These are phyloP conservation scores for Ceratobasidium sp. DNA, from an alignment of 1,284 basidiomycete genomes.

Conservation along the genomic window DNA sequence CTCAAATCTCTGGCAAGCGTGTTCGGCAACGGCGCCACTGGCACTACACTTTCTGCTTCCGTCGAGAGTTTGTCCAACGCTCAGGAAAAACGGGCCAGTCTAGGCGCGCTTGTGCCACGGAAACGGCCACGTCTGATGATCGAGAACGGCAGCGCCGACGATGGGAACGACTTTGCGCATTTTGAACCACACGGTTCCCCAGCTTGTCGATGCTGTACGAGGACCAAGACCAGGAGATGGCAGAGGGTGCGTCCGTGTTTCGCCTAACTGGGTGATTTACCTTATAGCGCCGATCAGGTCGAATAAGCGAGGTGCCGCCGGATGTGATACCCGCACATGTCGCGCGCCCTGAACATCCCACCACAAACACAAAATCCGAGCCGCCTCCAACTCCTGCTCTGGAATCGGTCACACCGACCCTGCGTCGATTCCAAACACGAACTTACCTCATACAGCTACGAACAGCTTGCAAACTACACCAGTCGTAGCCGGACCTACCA, in stretches of 20 bases:
- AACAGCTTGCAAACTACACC: not conserved
- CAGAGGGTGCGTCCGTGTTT: slow-evolving; percentile 42
- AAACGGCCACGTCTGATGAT: slow-evolving; percentile 74
- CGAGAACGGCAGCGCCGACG: slow-evolving; percentile 63
- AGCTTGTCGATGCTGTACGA: slow-evolving; percentile 33
- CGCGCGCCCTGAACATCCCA: not conserved
- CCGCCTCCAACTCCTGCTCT: slow-evolving; percentile 36
- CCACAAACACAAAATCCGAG: slow-evolving; percentile 3
- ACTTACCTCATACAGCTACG: not conserved
- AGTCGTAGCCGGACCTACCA: slow-evolving; percentile 4
- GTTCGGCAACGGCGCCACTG: slow-evolving; percentile 74
- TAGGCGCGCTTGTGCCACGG: slow-evolving; percentile 64
- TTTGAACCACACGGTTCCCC: slow-evolving; percentile 32
- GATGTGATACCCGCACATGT: slow-evolving; percentile 30
- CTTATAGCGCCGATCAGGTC: slow-evolving; percentile 35
- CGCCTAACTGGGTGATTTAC: slow-evolving; percentile 11
- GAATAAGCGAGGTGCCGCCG: slow-evolving; percentile 39
- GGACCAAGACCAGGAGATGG: slow-evolving; percentile 48
- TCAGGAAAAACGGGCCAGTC: slow-evolving; percentile 50
- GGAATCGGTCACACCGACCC: slow-evolving; percentile 44
- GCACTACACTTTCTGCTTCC: slow-evolving; percentile 60
- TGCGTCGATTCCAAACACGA: not conserved
- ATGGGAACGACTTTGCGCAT: slow-evolving; percentile 54
- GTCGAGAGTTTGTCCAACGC: slow-evolving; percentile 59
- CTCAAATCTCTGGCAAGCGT: slow-evolving; percentile 94